phyloP scores from a whole-genome alignment of 2,329 filamentous ascomycete genomes.

The Venturia carpophila region DNA sequence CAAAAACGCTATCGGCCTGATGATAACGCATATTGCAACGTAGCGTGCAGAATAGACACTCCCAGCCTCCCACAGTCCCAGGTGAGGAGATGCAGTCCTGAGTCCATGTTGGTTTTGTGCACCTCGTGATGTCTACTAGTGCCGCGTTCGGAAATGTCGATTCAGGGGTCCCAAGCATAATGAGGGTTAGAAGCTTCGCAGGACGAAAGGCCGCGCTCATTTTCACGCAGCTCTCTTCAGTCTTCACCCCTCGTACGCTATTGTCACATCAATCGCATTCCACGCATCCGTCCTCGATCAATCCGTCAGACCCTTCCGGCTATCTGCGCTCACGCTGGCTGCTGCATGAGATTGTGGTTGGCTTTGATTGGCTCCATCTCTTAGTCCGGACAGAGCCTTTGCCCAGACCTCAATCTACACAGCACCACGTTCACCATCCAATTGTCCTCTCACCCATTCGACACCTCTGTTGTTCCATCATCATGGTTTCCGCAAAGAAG shows the following conservation, averaged over 20 bases:
- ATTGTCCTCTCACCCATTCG: neutral
- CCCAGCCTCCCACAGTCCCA: too few relatives aligned
- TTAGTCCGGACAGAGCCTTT: neutral
- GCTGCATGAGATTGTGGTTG: neutral
- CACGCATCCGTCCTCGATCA: conserved; percentile 4
- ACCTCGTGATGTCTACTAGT: conserved; percentile 1
- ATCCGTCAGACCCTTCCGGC: neutral
- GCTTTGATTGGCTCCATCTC: conserved; percentile 1
- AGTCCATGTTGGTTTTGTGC: neutral
- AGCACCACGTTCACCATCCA: conserved; percentile 7
- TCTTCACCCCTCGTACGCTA: neutral
- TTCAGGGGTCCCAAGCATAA: neutral
- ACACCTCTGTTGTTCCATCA: conserved; percentile 12
- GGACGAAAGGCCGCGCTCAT: neutral
- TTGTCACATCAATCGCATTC: neutral
- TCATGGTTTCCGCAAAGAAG: conserved; percentile 28
- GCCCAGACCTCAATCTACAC: neutral
- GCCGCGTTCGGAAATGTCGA: conserved; percentile 1
- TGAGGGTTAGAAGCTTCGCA: neutral
- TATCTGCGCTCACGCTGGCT: neutral
- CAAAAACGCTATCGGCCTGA: neutral
- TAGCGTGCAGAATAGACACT: neutral
- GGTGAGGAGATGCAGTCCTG: neutral
- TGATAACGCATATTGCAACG: neutral
- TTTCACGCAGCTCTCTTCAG: neutral